A percentile compares a stretch with the other conserved stretches of the same genome.
Conservation (phyloP, 148 eudicot species). For the Spergularia bocconei region DNA sequence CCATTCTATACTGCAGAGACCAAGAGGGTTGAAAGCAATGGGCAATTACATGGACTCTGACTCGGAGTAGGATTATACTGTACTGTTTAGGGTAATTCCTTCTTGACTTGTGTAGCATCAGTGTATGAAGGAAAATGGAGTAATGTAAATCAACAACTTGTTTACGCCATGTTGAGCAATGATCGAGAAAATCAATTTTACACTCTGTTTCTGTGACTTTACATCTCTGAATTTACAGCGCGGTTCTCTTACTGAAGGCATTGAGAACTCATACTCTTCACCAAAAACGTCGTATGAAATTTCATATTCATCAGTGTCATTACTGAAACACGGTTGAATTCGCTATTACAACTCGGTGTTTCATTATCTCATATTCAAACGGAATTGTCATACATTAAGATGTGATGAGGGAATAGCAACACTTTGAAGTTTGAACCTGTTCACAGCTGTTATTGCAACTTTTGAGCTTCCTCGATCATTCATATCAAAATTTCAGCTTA, state of each 20-base stretch:
- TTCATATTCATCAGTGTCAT: too few relatives aligned
- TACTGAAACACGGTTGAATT: too few relatives aligned
- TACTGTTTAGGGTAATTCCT: not conserved
- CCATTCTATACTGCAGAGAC: constrained; percentile 50
- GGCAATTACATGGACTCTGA: constrained; percentile 81
- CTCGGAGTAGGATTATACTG: constrained; percentile 43
- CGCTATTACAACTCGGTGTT: too few relatives aligned
- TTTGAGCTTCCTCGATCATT: too few relatives aligned
- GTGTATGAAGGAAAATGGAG: constrained; percentile 14
- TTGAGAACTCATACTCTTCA: not conserved
- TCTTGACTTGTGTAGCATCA: constrained; percentile 1
- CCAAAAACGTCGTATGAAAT: too few relatives aligned
- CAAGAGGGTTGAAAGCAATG: constrained; percentile 93
- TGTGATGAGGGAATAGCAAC: too few relatives aligned
- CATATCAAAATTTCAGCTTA: too few relatives aligned
- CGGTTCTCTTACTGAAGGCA: not conserved
- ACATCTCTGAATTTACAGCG: too few relatives aligned
- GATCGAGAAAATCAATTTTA: not conserved
- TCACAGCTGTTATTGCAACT: too few relatives aligned
- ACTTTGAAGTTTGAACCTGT: too few relatives aligned
- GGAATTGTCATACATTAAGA: too few relatives aligned
- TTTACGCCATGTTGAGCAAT: constrained; percentile 9
- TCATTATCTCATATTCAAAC: too few relatives aligned
- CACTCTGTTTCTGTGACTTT: not conserved
- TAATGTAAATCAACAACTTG: constrained; percentile 19